Base-by-base conservation (phyloP, 1,139 yeast species). In the Debaryomyces sp. region DNA sequence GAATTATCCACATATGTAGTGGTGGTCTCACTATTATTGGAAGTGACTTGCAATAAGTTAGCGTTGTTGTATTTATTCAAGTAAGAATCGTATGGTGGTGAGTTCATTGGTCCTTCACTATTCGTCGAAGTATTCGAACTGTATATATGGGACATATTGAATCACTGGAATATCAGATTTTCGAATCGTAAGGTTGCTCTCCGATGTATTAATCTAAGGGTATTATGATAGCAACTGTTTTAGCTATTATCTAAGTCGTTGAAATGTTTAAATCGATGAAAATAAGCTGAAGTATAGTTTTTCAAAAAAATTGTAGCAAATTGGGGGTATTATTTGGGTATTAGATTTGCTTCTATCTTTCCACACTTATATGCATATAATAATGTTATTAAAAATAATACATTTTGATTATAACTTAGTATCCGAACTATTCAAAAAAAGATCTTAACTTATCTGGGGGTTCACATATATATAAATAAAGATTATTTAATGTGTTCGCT, bases 31-130 rank as follows among this genome's bases (percentile, higher is more conserved):
- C 44, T 43, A 38, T 42, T 42, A 29, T 43, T 40, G 5, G 43
- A 24, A 26, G 18, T 30, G 1, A 32, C 43, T 18, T 41, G 43
- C 43, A 39, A 39, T 21, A 41, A 41, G 30, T 41, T 41, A 7
- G 35, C 22, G 29, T 42, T 42, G 39, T 26, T 27, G 39, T 42
- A 42, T 26, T 26, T 22, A 26, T 34, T 33, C 45, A 36, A 22
- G 13, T 46, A 46, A 18, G 43, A 27, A n/a, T 46, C 32, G 26
- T 46, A 46, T 12, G 48, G 48, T 18, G 40, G 42, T n/a, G 48
- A 46, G 18, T 37, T 38, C 9, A 23, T 24, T 29, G 43, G 34
- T 12, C 26, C 36, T n/a, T 36, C 33, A 6, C 33, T 42, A 30
- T 22, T 38, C 27, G 37, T 13, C 10, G 39, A 33, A 13, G 33